Evolutionary conservation across 352 stramenopile genomes (phyloP).

Genomic region (Globisporangium ultimum): DNA sequence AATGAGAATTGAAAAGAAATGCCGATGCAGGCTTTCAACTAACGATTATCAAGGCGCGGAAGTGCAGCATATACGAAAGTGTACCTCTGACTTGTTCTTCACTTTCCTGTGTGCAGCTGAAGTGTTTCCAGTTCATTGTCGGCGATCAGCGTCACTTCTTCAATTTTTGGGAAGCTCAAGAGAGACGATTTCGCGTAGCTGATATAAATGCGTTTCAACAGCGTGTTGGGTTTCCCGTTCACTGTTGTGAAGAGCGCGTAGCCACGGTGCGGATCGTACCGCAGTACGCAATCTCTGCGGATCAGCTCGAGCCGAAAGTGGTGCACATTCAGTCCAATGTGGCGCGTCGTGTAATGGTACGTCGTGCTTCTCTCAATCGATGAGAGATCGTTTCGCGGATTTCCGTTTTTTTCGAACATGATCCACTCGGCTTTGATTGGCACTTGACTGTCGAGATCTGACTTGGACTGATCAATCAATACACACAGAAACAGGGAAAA

Average conservation of each 20-base stretch:
- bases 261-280: slow-evolving; percentile 31
- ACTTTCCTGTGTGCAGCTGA: slow-evolving; percentile 5
- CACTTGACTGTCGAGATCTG: slow-evolving; percentile 25
- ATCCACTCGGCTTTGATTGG: slow-evolving; percentile 60
- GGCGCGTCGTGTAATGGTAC: slow-evolving; percentile 38
- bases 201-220: slow-evolving; percentile 51
- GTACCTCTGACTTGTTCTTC: neutral
- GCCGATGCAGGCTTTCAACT: too few relatives aligned
- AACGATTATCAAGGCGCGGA: too few relatives aligned
- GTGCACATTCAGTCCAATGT: slow-evolving; percentile 44
- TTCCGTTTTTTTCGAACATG: slow-evolving; percentile 64
- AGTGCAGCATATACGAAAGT: neutral
- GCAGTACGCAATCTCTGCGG: slow-evolving; percentile 41
- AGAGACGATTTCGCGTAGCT: slow-evolving; percentile 31
- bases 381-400: slow-evolving; percentile 48
- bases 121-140: slow-evolving; percentile 34
- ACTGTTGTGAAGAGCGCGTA: slow-evolving; percentile 49
- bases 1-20: too few relatives aligned
- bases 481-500: neutral
- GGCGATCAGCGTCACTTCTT: slow-evolving; percentile 35
- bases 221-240: slow-evolving; percentile 51
- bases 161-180: slow-evolving; percentile 32
- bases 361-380: slow-evolving; percentile 53
- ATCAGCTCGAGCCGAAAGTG: slow-evolving; percentile 45
- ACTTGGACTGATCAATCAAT: slow-evolving; percentile 15